Evolutionary conservation across 2,329 filamentous ascomycete genomes (phyloP).

Genomic region (Incumbomyces delicatus): DNA sequence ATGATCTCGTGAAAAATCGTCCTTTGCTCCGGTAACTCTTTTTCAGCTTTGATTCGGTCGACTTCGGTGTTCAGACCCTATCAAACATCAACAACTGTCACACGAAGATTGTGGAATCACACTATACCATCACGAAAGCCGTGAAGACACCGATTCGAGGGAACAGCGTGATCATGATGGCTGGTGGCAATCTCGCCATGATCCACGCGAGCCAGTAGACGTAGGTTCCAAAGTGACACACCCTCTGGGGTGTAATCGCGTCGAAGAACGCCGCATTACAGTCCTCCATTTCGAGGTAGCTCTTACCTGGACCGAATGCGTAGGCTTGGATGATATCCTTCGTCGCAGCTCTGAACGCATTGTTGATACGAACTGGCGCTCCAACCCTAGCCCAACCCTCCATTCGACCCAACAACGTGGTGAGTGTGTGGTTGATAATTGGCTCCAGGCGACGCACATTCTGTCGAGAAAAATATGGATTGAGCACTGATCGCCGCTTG

Average conservation of each 20-base stretch:
- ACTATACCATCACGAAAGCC: too few species aligned
- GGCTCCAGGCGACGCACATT: slow-evolving; percentile 18
- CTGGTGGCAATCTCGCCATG: too few species aligned
- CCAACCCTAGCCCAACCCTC: slow-evolving; percentile 6
- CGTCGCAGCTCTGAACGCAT: slow-evolving; percentile 29
- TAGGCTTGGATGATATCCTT: slow-evolving; percentile 18
- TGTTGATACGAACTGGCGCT: slow-evolving; percentile 7
- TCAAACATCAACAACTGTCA: not conserved
- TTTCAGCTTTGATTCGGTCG: slow-evolving; percentile 9
- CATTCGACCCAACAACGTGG: slow-evolving; percentile 17
- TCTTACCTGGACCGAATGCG: slow-evolving; percentile 8
- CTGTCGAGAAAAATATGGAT: slow-evolving; percentile 21
- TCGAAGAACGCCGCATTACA: too few species aligned
- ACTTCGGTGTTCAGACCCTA: slow-evolving; percentile 11
- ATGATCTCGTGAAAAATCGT: slow-evolving; percentile 15
- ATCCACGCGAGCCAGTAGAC: too few species aligned
- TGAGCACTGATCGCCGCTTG: slow-evolving; percentile 19
- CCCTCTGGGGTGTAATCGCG: too few species aligned
- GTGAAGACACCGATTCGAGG: too few species aligned
- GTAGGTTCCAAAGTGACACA: too few species aligned
- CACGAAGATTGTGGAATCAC: too few species aligned
- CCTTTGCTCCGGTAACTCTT: slow-evolving; percentile 8
- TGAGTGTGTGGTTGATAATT: slow-evolving; percentile 20
- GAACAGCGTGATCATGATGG: too few species aligned
- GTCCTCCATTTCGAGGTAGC: too few species aligned